phyloP scores from a whole-genome alignment of 116 monocot species.

The Iris pallida region DNA sequence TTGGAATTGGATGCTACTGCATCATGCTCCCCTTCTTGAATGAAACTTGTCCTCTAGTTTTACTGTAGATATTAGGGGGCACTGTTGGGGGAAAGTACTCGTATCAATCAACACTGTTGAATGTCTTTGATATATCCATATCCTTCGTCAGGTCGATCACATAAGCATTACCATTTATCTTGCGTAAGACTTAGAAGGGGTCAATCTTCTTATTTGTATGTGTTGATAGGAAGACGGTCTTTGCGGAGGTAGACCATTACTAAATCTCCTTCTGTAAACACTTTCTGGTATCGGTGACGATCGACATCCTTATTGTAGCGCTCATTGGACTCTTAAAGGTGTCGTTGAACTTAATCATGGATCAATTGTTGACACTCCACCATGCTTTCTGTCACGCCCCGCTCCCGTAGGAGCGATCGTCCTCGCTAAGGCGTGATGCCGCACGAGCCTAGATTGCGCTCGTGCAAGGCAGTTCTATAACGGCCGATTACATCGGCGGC shows the following conservation, averaged over 20 bases:
- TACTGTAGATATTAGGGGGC: neutral
- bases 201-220: too few species aligned
- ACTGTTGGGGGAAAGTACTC: neutral
- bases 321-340: neutral
- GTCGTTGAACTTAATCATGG: neutral
- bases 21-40: neutral
- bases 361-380: neutral
- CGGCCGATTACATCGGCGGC: too few species aligned
- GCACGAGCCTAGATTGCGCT: too few species aligned
- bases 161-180: constrained; percentile 2
- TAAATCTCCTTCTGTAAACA: neutral
- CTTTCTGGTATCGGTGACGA: neutral
- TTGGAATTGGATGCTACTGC: neutral
- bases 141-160: neutral
- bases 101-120: neutral
- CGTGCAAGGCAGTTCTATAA: too few species aligned
- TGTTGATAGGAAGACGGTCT: neutral
- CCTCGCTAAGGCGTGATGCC: too few species aligned
- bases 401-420: too few species aligned
- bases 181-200: neutral
- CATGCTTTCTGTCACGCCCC: neutral
- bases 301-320: neutral
- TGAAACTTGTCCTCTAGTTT: neutral
- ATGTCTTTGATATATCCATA: neutral
- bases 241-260: neutral